Base-by-base conservation (phyloP, 345 rosid genomes). In the Eucalyptus polyanthemos region DNA sequence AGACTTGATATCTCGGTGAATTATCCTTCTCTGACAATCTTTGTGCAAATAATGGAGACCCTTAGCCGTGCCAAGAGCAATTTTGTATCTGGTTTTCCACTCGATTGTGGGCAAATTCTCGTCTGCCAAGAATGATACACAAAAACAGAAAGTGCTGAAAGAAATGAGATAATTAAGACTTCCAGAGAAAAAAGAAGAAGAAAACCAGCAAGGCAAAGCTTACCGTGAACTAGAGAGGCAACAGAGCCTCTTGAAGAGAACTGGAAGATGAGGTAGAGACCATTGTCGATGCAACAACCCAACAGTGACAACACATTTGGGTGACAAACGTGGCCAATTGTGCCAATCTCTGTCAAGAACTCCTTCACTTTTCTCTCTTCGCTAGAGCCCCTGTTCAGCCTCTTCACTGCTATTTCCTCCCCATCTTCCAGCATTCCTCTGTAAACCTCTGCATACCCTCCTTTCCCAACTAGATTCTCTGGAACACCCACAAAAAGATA, bases 151-250 rank as follows among this genome's bases (percentile, higher is more conserved):
- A 72, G 81, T 72, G 14, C 44, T 9, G 16, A 76, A 21, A 27
- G 4, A 34, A 53, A 49, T 50, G 87, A 50, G 54, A 16, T n/a
- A 47, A 22, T 87, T 60, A 54, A 17, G 27, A 87, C 40, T 34
- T 42, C 10, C n/a, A 44, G 29, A 49, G 37, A 49, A 60, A 60
- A 83, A 16, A 45, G n/a, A 40, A 19, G n/a, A 88, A 17, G 37
- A 44, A 47, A 44, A 83, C 27, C 50, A 83, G 81, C 51, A 29
- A 80, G 80, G 87, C 89, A 80, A 50, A 24, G 80, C 50, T 65
- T 94, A 97, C 99, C 98, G 91, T 98, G 99, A 87, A 98, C 97
- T 90, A 96, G 96, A 87, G 99, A 95, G 91, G 99, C 95, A 93
- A 98, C 93, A 72, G 98, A 95, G 92, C 99, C 99, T 91, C 92